These are phyloP conservation scores for Mycena metata DNA, from an alignment of 768 basidiomycete genomes.

Conservation along the genomic window DNA sequence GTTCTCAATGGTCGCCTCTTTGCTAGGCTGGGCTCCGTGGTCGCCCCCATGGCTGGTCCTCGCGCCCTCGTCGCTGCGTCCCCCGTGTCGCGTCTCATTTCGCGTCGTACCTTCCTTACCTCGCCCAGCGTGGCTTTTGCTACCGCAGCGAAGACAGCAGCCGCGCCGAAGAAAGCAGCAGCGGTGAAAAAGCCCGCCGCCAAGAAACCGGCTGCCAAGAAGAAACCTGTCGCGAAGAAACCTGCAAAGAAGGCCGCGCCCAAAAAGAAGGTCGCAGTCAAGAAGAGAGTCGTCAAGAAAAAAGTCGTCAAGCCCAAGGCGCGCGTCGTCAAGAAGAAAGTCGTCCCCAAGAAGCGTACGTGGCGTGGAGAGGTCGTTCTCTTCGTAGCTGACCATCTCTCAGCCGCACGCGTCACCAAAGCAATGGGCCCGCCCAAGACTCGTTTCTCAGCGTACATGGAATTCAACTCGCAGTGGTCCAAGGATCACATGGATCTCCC, in stretches of 20 bases:
- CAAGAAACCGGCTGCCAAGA: conserved; percentile 1
- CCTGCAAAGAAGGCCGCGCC: conserved; percentile 17
- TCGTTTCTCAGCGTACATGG: neutral
- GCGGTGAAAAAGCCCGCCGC: neutral
- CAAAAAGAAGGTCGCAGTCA: conserved; percentile 19
- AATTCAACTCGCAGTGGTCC: too few species aligned
- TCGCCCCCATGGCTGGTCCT: neutral
- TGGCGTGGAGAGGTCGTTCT: neutral
- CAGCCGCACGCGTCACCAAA: conserved; percentile 18
- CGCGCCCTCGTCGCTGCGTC: neutral
- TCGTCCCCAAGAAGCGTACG: conserved; percentile 3
- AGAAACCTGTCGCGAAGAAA: conserved; percentile 12
- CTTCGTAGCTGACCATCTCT: neutral
- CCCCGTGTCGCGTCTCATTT: conserved; percentile 8
- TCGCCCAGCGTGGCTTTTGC: conserved; percentile 1
- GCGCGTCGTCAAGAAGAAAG: neutral
- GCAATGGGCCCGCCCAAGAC: conserved; percentile 16
- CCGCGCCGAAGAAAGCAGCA: neutral
- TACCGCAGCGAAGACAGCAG: conserved; percentile 3
- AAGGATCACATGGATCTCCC: too few species aligned
- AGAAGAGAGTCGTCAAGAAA: conserved; percentile 20
- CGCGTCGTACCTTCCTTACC: conserved; percentile 18
- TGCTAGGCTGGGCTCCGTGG: conserved; percentile 7
- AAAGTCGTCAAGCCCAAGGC: neutral
- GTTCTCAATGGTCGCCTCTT: conserved; percentile 12